phyloP scores from a whole-genome alignment of 2,329 filamentous ascomycete genomes.

The Ascochyta rabiei region DNA sequence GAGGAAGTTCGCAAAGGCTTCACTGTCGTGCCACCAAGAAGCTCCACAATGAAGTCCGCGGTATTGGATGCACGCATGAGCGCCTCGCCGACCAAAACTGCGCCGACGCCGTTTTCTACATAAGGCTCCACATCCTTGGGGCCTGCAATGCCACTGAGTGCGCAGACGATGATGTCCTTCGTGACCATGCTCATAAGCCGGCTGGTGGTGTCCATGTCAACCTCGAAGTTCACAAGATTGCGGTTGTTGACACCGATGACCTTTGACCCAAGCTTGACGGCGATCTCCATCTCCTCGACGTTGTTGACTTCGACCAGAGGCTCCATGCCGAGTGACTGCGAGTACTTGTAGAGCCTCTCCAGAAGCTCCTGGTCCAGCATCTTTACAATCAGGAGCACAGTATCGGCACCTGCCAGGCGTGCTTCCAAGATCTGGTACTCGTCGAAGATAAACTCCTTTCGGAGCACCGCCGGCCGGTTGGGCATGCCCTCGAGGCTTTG shows the following conservation, averaged over 20 bases:
- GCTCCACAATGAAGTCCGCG: conserved; percentile 78
- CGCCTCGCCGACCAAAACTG: conserved; percentile 91
- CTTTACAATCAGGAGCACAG: conserved; percentile 94
- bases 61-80: conserved; percentile 91
- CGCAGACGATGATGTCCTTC: conserved; percentile 85
- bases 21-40: conserved; percentile 67
- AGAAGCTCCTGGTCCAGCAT: conserved; percentile 84
- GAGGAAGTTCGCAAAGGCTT: conserved; percentile 31
- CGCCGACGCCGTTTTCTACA: conserved; percentile 86
- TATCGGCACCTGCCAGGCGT: conserved; percentile 89
- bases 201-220: conserved; percentile 90
- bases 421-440: conserved; percentile 98
- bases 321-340: conserved; percentile 90
- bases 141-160: conserved; percentile 90
- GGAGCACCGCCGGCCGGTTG: conserved; percentile 86
- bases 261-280: conserved; percentile 83
- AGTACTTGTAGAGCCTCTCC: conserved; percentile 84
- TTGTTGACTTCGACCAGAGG: conserved; percentile 97
- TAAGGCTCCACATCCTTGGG: conserved; percentile 88
- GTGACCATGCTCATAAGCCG: conserved; percentile 87
- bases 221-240: conserved; percentile 94
- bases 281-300: conserved; percentile 86
- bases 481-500: conserved; percentile 90
- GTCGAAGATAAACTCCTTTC: conserved; percentile 97
- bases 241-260: conserved; percentile 98